Evolutionary conservation across 495 filamentous ascomycete genomes (phyloP), one percentile per base, ranked within the genome.

Genomic region (Annulohypoxylon maeteangense): DNA sequence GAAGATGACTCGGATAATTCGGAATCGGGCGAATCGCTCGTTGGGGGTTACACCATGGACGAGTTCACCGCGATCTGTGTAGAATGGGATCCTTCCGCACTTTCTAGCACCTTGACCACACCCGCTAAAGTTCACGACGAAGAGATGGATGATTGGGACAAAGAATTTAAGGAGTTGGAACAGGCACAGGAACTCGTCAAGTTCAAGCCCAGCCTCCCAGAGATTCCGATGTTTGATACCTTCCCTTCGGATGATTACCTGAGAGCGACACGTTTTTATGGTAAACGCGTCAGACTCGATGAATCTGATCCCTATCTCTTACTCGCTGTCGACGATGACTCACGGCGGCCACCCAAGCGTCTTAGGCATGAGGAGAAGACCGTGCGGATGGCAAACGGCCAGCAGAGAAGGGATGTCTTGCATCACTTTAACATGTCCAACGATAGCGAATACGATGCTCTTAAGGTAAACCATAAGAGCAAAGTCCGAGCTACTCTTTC

Each of bases 391-490:
- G 83, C 82, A 8, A 86, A 84, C 47, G 85, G 87, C 8, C 82
- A 82, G 32, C 75, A 89, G 14, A 84, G 85, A 20, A 87, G 85
- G 27, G 84, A 88, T 53, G 80, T 96, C n/a, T 87, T 84, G 25
- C 86, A 90, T 67, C 87, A 94, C 22, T 98, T 97, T 85, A 98
- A 98, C 78, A 91, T 97, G 54, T 97, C 95, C 27, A 97, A 97
- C 65, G 95, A 99, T 74, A 90, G 93, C 48, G 94, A 93, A 1
- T 99, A 99, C 76, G 93, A 97, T 71, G 89, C 92, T 57, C 86
- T 99, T 45, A 98, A 99, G 80, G 93, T 96, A 76, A 99, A 98
- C 77, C 92, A 94, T 70, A 93, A 96, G 81, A 95, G 91, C 84
- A 97, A 96, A 80, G 90, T 99, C 68, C 90, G 95, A 42, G 95